Conservation (phyloP, 2,329 filamentous ascomycete genomes). For the Neonectria faginata region DNA sequence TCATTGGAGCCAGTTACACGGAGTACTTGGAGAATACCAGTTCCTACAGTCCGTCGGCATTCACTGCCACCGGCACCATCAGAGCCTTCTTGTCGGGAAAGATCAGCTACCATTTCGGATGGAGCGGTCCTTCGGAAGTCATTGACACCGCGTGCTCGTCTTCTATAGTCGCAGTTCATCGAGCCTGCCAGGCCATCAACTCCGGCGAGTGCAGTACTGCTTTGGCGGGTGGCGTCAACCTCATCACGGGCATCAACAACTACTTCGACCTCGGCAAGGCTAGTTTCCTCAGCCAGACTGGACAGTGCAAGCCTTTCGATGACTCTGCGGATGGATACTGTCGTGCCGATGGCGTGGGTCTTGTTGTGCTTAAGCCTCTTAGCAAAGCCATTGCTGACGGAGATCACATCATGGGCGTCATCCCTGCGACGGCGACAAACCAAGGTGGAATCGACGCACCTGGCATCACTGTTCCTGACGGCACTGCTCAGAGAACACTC, state of each 20-base stretch:
- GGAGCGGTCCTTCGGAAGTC: slow-evolving; percentile 51
- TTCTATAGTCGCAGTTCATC: slow-evolving; percentile 51
- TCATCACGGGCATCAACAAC: slow-evolving; percentile 49
- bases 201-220: slow-evolving; percentile 49
- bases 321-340: slow-evolving; percentile 86
- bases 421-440: slow-evolving; percentile 80
- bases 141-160: slow-evolving; percentile 56
- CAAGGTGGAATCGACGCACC: slow-evolving; percentile 85
- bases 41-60: slow-evolving; percentile 37
- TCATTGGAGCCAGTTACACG: slow-evolving; percentile 15
- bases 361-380: slow-evolving; percentile 80
- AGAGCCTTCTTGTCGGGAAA: slow-evolving; percentile 50
- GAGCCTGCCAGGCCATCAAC: slow-evolving; percentile 48
- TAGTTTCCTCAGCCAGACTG: slow-evolving; percentile 39
- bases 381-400: slow-evolving; percentile 81
- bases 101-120: slow-evolving; percentile 53
- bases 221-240: slow-evolving; percentile 54
- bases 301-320: slow-evolving; percentile 70
- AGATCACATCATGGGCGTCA: slow-evolving; percentile 79
- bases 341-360: slow-evolving; percentile 80
- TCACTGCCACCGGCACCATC: slow-evolving; percentile 51
- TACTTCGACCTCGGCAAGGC: slow-evolving; percentile 39
- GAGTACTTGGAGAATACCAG: slow-evolving; percentile 27
- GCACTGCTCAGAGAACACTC: slow-evolving; percentile 77
- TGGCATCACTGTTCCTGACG: slow-evolving; percentile 81